A percentile compares a stretch with the other conserved stretches of the same genome.
Conservation (phyloP, 371 early-diverging fungal genomes). For the Racocetra persica region DNA sequence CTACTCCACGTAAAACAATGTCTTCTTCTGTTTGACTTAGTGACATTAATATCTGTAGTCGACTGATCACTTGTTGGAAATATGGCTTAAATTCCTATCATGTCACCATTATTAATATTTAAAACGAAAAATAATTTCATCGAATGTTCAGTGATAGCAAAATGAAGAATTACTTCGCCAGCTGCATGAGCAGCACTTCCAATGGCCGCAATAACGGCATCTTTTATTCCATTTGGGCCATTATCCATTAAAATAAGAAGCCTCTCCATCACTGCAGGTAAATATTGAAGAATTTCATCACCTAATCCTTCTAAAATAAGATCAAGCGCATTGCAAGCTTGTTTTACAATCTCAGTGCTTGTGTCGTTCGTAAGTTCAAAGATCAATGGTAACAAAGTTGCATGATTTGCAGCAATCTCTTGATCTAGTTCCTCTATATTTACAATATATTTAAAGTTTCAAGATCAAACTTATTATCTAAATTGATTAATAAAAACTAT, state of each 20-base stretch:
- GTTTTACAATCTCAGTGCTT: conserved; percentile 73
- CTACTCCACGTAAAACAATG: conserved; percentile 81
- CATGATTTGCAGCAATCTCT: conserved; percentile 82
- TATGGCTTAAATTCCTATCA: conserved; percentile 76
- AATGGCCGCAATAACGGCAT: conserved; percentile 81
- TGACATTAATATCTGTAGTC: conserved; percentile 76
- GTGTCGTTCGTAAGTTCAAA: conserved; percentile 82
- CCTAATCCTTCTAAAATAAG: conserved; percentile 81
- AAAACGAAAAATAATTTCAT: background rate
- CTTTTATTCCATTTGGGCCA: conserved; percentile 69
- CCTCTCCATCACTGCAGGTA: conserved; percentile 83
- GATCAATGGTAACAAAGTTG: conserved; percentile 80
- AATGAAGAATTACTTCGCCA: conserved; percentile 55
- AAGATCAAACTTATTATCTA: background rate
- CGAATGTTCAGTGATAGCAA: background rate
- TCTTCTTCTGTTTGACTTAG: conserved; percentile 71
- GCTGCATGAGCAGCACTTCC: conserved; percentile 91
- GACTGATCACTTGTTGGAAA: conserved; percentile 75
- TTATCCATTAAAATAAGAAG: conserved; percentile 74
- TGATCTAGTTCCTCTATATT: conserved; percentile 72
- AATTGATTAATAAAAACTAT: background rate
- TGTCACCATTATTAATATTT: too few species aligned
- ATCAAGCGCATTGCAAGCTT: conserved; percentile 87
- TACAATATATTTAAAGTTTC: too few species aligned
- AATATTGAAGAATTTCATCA: conserved; percentile 80